Base-by-base conservation (phyloP, 2,329 filamentous ascomycete species). In the Paecilomyces niveus region DNA sequence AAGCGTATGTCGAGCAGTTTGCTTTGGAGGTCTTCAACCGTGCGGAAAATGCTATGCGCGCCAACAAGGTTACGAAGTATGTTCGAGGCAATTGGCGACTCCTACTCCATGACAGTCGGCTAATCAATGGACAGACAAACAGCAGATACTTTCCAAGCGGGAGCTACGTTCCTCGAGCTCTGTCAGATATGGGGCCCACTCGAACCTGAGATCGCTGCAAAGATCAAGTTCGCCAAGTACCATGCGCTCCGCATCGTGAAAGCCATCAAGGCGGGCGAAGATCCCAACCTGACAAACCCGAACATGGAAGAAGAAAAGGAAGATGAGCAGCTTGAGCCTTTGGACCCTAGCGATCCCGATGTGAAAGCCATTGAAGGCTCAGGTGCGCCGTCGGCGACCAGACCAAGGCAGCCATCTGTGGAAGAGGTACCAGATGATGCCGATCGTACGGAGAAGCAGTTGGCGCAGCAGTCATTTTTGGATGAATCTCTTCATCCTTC, bases 211-310 rank as follows among this genome's bases (percentile, higher is more conserved):
- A 85, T 87, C 21, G 81, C 86, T 45, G 85, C 91, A 57, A 97
- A 96, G 80, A 91, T 93, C 75, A 97, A 95, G 73, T 99, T 90
- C 71, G 92, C 93, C 50, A 99, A 97, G 74, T 99, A 90, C 83
- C 95, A 97, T 72, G 92, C 93, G 1, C 79, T 93, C 35, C 85
- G 94, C 59, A 99, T 99, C 69, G 81, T 89, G 15, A 96, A 90
- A 75, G 94, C 94, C 10, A 83, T 97, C 68, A 94, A 92, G 69
- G 89, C 92, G 49, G 92, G 92, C 57, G 88, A 90, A 64, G 92
- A 99, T 69, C 94, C 94, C 2, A 99, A 99, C 74, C 85, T 88
- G 57, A 89, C 90, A 7, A 97, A 97, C 68, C 93, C 93, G 0
- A 85, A 84, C 58, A 81, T 78, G 3, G 80, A 86, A 56, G 80